Conservation (phyloP, 768 basidiomycete species). For the Collybia nuda region DNA sequence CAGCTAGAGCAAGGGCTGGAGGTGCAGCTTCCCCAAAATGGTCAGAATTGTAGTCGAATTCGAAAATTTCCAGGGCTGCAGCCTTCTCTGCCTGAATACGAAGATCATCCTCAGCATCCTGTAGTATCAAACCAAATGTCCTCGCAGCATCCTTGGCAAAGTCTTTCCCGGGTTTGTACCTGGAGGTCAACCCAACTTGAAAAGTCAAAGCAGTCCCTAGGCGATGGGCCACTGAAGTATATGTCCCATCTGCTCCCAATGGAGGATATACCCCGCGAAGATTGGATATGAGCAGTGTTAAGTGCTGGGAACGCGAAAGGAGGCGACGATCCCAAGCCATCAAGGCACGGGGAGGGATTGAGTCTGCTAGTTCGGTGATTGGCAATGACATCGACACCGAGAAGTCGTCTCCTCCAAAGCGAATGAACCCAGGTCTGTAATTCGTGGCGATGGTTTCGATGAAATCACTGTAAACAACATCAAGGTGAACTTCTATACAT, state of each 20-base stretch:
- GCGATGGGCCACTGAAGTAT: slow-evolving; percentile 30
- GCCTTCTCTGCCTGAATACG: slow-evolving; percentile 31
- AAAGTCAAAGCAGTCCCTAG: slow-evolving; percentile 43
- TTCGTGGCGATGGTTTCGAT: slow-evolving; percentile 53
- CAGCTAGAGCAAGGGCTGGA: slow-evolving; percentile 13
- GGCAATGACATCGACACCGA: slow-evolving; percentile 59
- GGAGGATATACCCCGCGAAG: slow-evolving; percentile 54
- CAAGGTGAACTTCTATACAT: not conserved
- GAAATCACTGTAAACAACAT: slow-evolving; percentile 47
- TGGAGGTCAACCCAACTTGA: slow-evolving; percentile 58
- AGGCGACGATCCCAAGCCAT: slow-evolving; percentile 75
- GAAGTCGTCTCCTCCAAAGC: slow-evolving; percentile 49
- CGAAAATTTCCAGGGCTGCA: slow-evolving; percentile 24
- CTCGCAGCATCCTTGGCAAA: slow-evolving; percentile 48
- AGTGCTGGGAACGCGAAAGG: slow-evolving; percentile 52
- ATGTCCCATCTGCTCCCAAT: slow-evolving; percentile 40
- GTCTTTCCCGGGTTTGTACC: slow-evolving; percentile 59
- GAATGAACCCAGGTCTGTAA: slow-evolving; percentile 61
- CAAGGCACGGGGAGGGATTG: slow-evolving; percentile 62
- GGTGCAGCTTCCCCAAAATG: slow-evolving; percentile 4
- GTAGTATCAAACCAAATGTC: slow-evolving; percentile 46
- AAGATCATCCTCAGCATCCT: slow-evolving; percentile 42
- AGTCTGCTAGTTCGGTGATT: slow-evolving; percentile 46
- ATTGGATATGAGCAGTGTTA: slow-evolving; percentile 66
- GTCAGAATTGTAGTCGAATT: slow-evolving; percentile 20